A percentile compares a stretch with the other conserved stretches of the same genome.
These are phyloP conservation scores for Melastoma candidum DNA, from an alignment of 441 rosid genomes.

Conservation along the genomic window DNA sequence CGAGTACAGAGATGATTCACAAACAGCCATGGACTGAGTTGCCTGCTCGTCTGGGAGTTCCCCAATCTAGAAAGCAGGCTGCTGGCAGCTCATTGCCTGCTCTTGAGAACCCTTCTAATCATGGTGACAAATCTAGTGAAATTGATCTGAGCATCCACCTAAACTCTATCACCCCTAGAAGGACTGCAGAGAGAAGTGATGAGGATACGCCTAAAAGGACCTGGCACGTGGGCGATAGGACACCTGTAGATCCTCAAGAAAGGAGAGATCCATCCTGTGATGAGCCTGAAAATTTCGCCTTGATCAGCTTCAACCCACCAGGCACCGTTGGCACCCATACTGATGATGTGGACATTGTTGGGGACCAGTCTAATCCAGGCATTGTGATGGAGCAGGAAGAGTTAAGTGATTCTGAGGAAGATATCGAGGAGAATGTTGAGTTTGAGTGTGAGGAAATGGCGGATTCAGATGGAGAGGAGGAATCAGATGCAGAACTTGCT, in stretches of 20 bases:
- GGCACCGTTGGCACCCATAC: constrained; percentile 23
- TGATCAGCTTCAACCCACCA: constrained; percentile 13
- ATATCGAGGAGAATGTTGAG: constrained; percentile 82
- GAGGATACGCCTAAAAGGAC: constrained; percentile 16
- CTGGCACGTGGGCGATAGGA: constrained; percentile 12
- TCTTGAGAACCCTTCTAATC: constrained; percentile 21
- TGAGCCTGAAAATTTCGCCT: constrained; percentile 15
- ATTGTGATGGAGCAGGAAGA: constrained; percentile 99
- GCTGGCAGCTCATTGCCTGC: constrained; percentile 19
- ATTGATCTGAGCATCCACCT: constrained; percentile 75
- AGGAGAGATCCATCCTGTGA: constrained; percentile 14
- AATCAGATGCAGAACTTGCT: constrained; percentile 37
- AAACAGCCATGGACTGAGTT: constrained; percentile 23
- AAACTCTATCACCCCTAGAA: constrained; percentile 38
- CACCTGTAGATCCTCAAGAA: constrained; percentile 23
- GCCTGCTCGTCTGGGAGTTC: constrained; percentile 27
- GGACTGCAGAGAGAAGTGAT: constrained; percentile 23
- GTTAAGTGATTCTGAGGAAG: constrained; percentile 95
- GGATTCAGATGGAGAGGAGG: constrained; percentile 93
- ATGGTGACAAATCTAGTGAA: constrained; percentile 35
- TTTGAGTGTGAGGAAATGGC: constrained; percentile 98
- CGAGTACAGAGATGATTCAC: constrained; percentile 20
- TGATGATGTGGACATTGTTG: constrained; percentile 29
- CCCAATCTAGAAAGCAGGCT: constrained; percentile 23
- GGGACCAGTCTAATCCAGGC: constrained; percentile 57